Evolutionary conservation across 148 eudicot genomes (phyloP), one percentile per base, ranked within the genome.

Genomic region (Drosera capensis): DNA sequence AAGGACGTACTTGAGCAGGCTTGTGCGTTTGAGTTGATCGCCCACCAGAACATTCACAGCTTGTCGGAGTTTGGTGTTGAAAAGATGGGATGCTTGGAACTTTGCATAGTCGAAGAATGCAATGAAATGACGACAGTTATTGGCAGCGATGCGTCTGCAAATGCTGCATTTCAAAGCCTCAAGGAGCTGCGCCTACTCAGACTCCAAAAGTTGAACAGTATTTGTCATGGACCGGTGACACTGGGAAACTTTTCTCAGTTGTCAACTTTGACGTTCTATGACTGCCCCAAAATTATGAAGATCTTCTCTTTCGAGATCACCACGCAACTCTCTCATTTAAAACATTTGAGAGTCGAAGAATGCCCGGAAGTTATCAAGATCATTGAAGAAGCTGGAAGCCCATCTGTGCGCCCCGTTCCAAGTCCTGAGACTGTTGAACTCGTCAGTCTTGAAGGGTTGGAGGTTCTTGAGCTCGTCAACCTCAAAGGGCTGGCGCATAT

Each of bases 11-110:
- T 60, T 14, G 11, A 2, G 18, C 36, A 26, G 8, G 29, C 65
- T 23, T 22, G 23, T 40, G 58, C 48, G 29, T 60, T 60, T 43
- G 52, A 46, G 24, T 51, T 60, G 41, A 60, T 60, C 22, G 48
- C 43, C 40, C 65, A 60, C 42, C 42, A 31, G 21, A 31, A 9
- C 41, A 20, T 60, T 25, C 16, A 13, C 3, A 52, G 23, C 8
- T 46, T 60, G 17, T 52, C 58, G 14, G 58, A 52, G 22, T 60
- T 60, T 14, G 58, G 48, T 20, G 40, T 60, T 30, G 48, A 23
- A 21, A 23, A 41, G 18, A 53, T 53, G 58, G 43, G 40, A 53
- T 17, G 47, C 36, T 30, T 60, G 45, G 47, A 52, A 60, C 39
- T 60, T 14, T 60, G 65, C 19, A 25, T 30, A 25, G 41, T 60